Evolutionary conservation across 306 rosid genomes (phyloP), one percentile per base, ranked within the genome.

Genomic region (Pueraria montana): DNA sequence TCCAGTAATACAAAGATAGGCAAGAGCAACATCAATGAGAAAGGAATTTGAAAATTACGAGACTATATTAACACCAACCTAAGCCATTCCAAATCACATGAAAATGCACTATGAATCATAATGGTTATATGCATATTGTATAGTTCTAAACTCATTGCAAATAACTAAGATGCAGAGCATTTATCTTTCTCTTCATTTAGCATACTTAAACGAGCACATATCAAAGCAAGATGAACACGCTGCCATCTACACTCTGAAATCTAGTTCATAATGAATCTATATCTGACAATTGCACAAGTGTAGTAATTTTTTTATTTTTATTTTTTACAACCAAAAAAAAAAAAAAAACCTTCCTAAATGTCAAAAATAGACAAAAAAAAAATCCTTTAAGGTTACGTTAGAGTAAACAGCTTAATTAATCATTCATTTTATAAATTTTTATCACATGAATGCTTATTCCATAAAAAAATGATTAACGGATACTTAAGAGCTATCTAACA

Each of bases 171-270:
- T 26, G 63, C 82, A 64, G 46, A 61, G 43, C 12, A 20, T 11
- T 34, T 74, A 16, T 18, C 56, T 26, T 82, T 74, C 67, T 65
- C 26, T 38, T 26, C 62, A n/a, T 50, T 38, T 30, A 64, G 68
- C 24, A 38, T 34, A 62, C 36, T 46, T 56, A 14, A 49, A 36
- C 11, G 4, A 21, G 50, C 11, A 49, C 30, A 49, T 14, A 32
- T 48, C 17, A 24, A 59, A 27, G 74, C n/a, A 81, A 49, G 40
- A 72, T 11, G 26, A 76, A 76, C 58, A 40, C 1, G 0, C 68
- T 5, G 63, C 11, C 18, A 52, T 53, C 21, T 11, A 71, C 36
- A 26, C 0, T 43, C 48, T 9, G 27, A 69, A 70, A 45, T 70
- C 27, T 17, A 13, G 21, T 70, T 70, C 75, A 70, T 13, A 26